phyloP scores from a whole-genome alignment of 2,329 filamentous ascomycete species.

The Zasmidium cellare region DNA sequence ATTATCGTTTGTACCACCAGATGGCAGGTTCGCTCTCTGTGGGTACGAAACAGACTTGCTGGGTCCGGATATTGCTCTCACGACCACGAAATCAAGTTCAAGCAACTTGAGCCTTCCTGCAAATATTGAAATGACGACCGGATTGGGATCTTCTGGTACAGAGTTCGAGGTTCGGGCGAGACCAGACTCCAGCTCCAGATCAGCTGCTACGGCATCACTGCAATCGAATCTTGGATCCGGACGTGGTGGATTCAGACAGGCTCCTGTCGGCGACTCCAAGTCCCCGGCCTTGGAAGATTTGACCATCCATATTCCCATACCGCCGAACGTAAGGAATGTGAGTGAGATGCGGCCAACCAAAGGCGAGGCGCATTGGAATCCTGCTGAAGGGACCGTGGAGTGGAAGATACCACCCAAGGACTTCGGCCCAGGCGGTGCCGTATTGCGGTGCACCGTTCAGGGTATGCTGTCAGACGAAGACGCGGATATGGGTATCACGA shows the following conservation, averaged over 20 bases:
- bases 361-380: conserved; percentile 80
- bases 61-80: conserved; percentile 57
- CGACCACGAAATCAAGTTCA: conserved; percentile 18
- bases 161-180: conserved; percentile 88
- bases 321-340: conserved; percentile 76
- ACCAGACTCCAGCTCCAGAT: conserved; percentile 39
- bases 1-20: conserved; percentile 92
- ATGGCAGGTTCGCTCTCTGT: conserved; percentile 88
- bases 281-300: conserved; percentile 67
- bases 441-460: conserved; percentile 77
- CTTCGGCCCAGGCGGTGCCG: conserved; percentile 54
- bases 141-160: conserved; percentile 69
- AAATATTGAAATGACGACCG: conserved; percentile 76
- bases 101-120: conserved; percentile 73
- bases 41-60: conserved; percentile 93
- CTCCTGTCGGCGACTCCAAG: conserved; percentile 29
- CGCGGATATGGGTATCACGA: conserved; percentile 41
- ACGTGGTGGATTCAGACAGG: conserved; percentile 21
- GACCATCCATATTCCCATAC: conserved; percentile 74
- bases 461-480: conserved; percentile 57
- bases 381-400: conserved; percentile 70
- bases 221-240: conserved; percentile 28
- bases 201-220: conserved; percentile 30
- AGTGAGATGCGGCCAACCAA: conserved; percentile 77
- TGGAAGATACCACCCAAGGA: conserved; percentile 84